Conservation (phyloP, 495 filamentous ascomycete genomes). For the Gamarada debralockiae region DNA sequence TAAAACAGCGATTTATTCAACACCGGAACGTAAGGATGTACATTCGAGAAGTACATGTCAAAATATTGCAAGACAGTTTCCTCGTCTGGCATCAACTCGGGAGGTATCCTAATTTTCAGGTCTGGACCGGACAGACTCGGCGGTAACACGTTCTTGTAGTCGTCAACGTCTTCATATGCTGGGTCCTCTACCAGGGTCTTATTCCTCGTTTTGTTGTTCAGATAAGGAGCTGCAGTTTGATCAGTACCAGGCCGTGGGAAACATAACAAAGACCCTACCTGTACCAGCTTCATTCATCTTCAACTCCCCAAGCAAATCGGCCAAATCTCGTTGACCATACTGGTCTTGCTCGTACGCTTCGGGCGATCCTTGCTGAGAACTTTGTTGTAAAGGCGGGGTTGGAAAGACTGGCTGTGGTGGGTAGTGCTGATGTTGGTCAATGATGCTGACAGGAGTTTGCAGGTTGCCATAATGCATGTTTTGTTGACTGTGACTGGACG, state of each 20-base stretch:
- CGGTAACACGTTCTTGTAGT: constrained; percentile 59
- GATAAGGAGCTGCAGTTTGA: constrained; percentile 65
- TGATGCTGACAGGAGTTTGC: constrained; percentile 37
- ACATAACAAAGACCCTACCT: constrained; percentile 52
- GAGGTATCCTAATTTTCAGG: constrained; percentile 80
- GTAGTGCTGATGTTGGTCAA: constrained; percentile 46
- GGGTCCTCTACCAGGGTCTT: constrained; percentile 67
- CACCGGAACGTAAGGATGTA: constrained; percentile 96
- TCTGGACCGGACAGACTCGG: constrained; percentile 63
- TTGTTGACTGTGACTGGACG: constrained; percentile 32
- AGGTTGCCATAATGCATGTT: constrained; percentile 46
- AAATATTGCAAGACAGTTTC: constrained; percentile 82
- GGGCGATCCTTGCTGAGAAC: constrained; percentile 33
- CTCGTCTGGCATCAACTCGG: constrained; percentile 89
- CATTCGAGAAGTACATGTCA: constrained; percentile 85
- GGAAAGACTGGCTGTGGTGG: constrained; percentile 42
- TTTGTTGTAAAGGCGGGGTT: constrained; percentile 48
- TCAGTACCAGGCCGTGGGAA: constrained; percentile 7
- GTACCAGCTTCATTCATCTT: constrained; percentile 86
- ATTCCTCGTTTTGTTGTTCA: constrained; percentile 64
- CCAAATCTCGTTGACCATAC: constrained; percentile 67
- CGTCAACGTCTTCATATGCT: constrained; percentile 70
- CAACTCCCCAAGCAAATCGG: constrained; percentile 77
- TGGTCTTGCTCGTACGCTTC: constrained; percentile 56
- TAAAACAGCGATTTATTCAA: constrained; percentile 82